phyloP scores from a whole-genome alignment of 306 rosid species.

The Abrus pulchellus region DNA sequence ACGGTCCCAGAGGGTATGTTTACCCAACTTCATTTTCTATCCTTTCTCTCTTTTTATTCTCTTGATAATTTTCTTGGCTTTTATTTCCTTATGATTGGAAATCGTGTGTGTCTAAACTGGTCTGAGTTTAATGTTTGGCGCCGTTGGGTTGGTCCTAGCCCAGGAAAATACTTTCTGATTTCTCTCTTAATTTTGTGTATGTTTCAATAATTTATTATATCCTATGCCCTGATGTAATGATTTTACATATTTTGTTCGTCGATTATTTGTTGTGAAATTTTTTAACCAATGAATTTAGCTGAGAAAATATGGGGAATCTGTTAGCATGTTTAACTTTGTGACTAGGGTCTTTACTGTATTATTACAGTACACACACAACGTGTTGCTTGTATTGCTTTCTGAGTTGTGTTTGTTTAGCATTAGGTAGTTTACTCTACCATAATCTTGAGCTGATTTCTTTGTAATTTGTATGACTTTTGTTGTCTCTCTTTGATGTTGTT shows the following conservation, averaged over 20 bases:
- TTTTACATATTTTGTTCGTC: background rate
- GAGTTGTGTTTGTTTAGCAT: background rate
- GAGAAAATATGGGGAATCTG: slow-evolving; percentile 9
- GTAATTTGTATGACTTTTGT: background rate
- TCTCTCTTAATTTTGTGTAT: background rate
- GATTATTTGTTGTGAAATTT: background rate
- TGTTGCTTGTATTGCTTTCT: background rate
- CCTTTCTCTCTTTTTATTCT: background rate
- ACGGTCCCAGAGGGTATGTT: slow-evolving; percentile 55
- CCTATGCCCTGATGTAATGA: background rate
- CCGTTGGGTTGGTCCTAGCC: background rate
- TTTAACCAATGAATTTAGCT: slow-evolving; percentile 21
- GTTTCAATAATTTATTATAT: background rate
- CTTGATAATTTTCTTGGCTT: background rate
- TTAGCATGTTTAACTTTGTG: background rate
- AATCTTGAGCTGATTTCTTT: background rate
- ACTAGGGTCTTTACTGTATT: background rate
- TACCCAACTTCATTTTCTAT: background rate
- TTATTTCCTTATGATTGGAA: slow-evolving; percentile 1
- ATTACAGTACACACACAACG: background rate
- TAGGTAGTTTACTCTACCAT: slow-evolving; percentile 12
- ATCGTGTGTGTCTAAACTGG: background rate
- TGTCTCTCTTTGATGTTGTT: slow-evolving; percentile 2
- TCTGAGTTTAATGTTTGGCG: background rate
- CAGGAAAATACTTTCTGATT: background rate